A percentile compares a stretch with the other conserved stretches of the same genome.
Conservation (phyloP, 1,284 basidiomycete genomes). For the Ceratobasidium theobromae region DNA sequence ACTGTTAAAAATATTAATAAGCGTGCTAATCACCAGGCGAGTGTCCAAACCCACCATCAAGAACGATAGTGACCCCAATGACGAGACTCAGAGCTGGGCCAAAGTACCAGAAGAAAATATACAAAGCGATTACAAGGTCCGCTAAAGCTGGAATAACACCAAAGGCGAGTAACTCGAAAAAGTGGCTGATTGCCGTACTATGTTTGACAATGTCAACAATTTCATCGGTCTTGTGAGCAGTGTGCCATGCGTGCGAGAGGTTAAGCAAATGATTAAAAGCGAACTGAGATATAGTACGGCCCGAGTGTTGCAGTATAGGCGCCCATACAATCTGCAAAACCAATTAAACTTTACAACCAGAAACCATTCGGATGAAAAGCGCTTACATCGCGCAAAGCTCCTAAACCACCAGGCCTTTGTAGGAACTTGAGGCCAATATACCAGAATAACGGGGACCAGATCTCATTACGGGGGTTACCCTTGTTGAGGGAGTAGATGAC, state of each 20-base stretch:
- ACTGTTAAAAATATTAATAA: too few relatives aligned
- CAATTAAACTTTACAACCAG: neutral
- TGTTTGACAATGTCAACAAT: constrained; percentile 64
- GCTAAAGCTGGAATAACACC: constrained; percentile 77
- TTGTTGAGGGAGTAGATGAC: constrained; percentile 63
- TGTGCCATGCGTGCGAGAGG: constrained; percentile 84
- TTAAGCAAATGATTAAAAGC: constrained; percentile 79
- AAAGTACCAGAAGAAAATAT: constrained; percentile 64
- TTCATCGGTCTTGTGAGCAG: constrained; percentile 66
- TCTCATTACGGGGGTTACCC: constrained; percentile 35
- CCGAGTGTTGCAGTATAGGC: constrained; percentile 85
- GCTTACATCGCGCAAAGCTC: constrained; percentile 65
- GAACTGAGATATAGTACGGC: constrained; percentile 75
- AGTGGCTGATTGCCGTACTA: constrained; percentile 57
- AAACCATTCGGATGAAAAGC: neutral
- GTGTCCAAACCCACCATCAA: too few relatives aligned
- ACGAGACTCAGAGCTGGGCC: constrained; percentile 69
- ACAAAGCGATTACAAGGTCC: constrained; percentile 70
- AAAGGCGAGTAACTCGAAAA: constrained; percentile 67
- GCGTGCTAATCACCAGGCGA: too few relatives aligned
- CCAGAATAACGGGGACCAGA: constrained; percentile 62
- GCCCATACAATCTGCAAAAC: constrained; percentile 63
- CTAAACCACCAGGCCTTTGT: constrained; percentile 68
- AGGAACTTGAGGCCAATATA: constrained; percentile 67
- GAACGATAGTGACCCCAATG: constrained; percentile 72